Conservation (phyloP, 495 filamentous ascomycete genomes). For the Penicillium subrubescens region DNA sequence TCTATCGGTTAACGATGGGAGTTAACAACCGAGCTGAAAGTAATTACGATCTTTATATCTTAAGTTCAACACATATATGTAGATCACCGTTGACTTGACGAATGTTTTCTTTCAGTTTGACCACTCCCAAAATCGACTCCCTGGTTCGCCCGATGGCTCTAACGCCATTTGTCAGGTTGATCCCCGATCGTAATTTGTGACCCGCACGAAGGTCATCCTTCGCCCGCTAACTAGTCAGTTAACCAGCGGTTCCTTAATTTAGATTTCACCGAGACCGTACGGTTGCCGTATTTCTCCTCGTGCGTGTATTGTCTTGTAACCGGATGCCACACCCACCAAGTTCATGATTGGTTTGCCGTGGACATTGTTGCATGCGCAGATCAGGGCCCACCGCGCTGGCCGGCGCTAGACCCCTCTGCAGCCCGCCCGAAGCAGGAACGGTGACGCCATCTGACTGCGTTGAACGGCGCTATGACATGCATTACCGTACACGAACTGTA, state of each 20-base stretch:
- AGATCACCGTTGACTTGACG: neutral
- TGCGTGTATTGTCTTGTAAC: constrained; percentile 17
- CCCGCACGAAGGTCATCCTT: neutral
- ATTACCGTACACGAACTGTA: constrained; percentile 17
- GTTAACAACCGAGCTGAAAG: too few relatives aligned
- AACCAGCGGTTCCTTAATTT: neutral
- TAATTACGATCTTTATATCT: too few relatives aligned
- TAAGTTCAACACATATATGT: neutral
- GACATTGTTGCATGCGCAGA: constrained; percentile 23
- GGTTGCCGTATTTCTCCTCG: neutral
- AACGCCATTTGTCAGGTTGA: constrained; percentile 24
- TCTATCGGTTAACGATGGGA: too few relatives aligned
- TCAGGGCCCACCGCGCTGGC: constrained; percentile 29
- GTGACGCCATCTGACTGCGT: constrained; percentile 29
- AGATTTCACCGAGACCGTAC: constrained; percentile 1
- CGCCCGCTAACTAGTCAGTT: neutral
- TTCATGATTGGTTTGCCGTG: constrained; percentile 12
- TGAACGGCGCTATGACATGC: constrained; percentile 28
- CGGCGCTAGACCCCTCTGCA: constrained; percentile 30
- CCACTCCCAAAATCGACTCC: neutral
- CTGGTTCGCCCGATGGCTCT: constrained; percentile 6
- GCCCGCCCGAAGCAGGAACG: constrained; percentile 30
- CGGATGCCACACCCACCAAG: constrained; percentile 13
- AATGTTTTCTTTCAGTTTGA: neutral
- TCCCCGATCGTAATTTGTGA: constrained; percentile 16